Evolutionary conservation across 1,284 basidiomycete genomes (phyloP).

Genomic region (Bothia castanella): DNA sequence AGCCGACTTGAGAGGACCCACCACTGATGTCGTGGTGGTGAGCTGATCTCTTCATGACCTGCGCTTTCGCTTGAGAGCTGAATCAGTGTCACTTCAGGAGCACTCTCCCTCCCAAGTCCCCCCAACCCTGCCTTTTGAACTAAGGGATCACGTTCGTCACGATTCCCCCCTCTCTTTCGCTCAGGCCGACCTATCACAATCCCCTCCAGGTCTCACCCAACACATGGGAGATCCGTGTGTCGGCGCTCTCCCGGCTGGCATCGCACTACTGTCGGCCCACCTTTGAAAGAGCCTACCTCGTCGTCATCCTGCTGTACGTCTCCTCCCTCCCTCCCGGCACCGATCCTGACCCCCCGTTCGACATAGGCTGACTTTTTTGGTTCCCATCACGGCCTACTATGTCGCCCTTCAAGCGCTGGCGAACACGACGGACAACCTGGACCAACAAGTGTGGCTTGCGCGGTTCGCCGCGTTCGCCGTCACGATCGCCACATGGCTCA

Average conservation of each 20-base stretch:
- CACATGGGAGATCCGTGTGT: slow-evolving; percentile 44
- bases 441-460: slow-evolving; percentile 34
- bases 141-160: slow-evolving; percentile 31
- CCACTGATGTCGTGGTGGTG: slow-evolving; percentile 29
- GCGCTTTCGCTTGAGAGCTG: not conserved
- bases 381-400: slow-evolving; percentile 42
- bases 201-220: slow-evolving; percentile 40
- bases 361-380: slow-evolving; percentile 38
- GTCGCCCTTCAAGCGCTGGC: slow-evolving; percentile 30
- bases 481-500: slow-evolving; percentile 38
- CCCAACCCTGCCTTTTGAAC: slow-evolving; percentile 35
- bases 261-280: slow-evolving; percentile 44
- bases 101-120: slow-evolving; percentile 32
- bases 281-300: slow-evolving; percentile 45
- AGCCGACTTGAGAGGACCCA: slow-evolving; percentile 10
- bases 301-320: slow-evolving; percentile 41
- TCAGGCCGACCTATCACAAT: not conserved
- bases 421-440: slow-evolving; percentile 5
- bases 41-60: slow-evolving; percentile 13
- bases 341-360: not conserved
- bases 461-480: slow-evolving; percentile 38
- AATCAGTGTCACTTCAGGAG: slow-evolving; percentile 27
- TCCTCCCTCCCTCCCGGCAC: not conserved
- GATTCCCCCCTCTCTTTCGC: not conserved
- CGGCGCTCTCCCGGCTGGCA: slow-evolving; percentile 38